These are phyloP conservation scores for Penicillium paradoxum DNA, from an alignment of 495 filamentous ascomycete species.

Conservation along the genomic window DNA sequence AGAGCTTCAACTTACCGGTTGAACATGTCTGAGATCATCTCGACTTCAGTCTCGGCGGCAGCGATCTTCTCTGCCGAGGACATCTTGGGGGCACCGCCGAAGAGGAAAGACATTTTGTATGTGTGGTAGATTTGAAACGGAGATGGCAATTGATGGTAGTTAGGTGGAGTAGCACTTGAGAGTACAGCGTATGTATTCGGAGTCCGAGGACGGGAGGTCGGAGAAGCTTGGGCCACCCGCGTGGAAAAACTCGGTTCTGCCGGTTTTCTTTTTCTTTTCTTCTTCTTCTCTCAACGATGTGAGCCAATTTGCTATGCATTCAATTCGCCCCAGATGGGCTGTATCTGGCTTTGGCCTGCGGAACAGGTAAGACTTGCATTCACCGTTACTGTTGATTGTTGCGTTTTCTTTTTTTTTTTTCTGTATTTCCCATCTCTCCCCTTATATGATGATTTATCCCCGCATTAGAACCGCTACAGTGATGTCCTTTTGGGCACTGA, in stretches of 20 bases:
- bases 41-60: slow-evolving; percentile 84
- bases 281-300: slow-evolving; percentile 21
- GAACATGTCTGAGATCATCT: slow-evolving; percentile 96
- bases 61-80: slow-evolving; percentile 94
- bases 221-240: slow-evolving; percentile 34
- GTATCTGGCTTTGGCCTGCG: slow-evolving; percentile 23
- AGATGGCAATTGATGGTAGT: slow-evolving; percentile 1
- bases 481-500: slow-evolving; percentile 53
- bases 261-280: slow-evolving; percentile 19
- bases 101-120: slow-evolving; percentile 86
- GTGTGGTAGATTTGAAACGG: not conserved
- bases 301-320: slow-evolving; percentile 28
- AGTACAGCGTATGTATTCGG: not conserved
- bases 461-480: slow-evolving; percentile 90
- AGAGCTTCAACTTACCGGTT: slow-evolving; percentile 57
- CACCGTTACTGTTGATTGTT: not conserved
- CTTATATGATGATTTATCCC: slow-evolving; percentile 49
- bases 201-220: slow-evolving; percentile 17
- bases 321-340: slow-evolving; percentile 34
- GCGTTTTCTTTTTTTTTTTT: slow-evolving; percentile 7
- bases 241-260: slow-evolving; percentile 19
- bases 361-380: slow-evolving; percentile 32
- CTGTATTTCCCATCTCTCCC: slow-evolving; percentile 1
- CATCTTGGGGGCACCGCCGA: slow-evolving; percentile 78
- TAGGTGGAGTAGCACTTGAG: not conserved